phyloP scores from a whole-genome alignment of 1,139 yeast genomes.

The Meyerozyma smithsonii region DNA sequence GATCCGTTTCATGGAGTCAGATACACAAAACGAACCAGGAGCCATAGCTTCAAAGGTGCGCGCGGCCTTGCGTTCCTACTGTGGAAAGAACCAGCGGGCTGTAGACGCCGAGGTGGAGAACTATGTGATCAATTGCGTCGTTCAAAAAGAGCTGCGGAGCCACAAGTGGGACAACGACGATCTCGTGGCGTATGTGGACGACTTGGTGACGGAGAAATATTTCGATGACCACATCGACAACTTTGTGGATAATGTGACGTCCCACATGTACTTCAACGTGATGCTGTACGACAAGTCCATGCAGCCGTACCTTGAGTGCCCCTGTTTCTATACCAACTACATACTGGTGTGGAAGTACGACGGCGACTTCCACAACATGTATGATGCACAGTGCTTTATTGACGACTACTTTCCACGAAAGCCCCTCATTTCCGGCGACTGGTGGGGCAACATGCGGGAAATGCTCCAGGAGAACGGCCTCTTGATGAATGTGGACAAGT shows the following conservation, averaged over 20 bases:
- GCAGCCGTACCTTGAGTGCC: not conserved
- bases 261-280: constrained; percentile 1
- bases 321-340: not conserved
- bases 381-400: not conserved
- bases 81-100: not conserved
- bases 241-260: constrained; percentile 1
- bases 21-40: not conserved
- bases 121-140: constrained; percentile 1
- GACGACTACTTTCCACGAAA: constrained; percentile 1
- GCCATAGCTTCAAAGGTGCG: not conserved
- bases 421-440: not conserved
- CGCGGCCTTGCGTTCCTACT: not conserved
- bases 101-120: constrained; percentile 1
- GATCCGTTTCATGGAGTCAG: not conserved
- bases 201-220: not conserved
- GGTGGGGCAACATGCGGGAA: constrained; percentile 1
- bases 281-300: not conserved
- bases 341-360: constrained; percentile 1
- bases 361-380: not conserved
- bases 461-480: not conserved
- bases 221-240: constrained; percentile 2
- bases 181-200: not conserved
- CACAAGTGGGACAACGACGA: constrained; percentile 1
- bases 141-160: not conserved
- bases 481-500: constrained; percentile 3